A percentile compares a stretch with the other conserved stretches of the same genome.
Evolutionary conservation across 306 rosid genomes (phyloP).

Genomic region (Prunus padus): DNA sequence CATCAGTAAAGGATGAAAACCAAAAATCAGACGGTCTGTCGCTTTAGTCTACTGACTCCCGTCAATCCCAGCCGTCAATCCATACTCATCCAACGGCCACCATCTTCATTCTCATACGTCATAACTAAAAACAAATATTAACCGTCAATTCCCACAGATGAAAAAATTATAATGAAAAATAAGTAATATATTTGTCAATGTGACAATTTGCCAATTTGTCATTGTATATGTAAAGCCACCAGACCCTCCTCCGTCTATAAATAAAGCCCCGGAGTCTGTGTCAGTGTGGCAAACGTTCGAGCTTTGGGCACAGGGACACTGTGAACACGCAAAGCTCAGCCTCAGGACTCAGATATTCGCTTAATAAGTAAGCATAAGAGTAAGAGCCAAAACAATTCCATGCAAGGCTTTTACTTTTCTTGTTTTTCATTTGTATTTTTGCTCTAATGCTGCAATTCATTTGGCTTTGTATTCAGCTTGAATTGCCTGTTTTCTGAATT

Average conservation of each 20-base stretch:
- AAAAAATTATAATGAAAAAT: neutral
- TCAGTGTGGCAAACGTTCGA: conserved; percentile 4
- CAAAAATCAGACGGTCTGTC: conserved; percentile 19
- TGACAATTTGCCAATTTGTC: neutral
- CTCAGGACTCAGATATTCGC: conserved; percentile 1
- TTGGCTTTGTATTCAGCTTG: neutral
- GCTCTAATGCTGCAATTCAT: neutral
- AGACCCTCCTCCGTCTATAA: neutral
- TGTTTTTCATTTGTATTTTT: neutral
- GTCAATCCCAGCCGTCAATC: conserved; percentile 14
- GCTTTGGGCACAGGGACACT: neutral
- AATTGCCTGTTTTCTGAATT: neutral
- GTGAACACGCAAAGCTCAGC: neutral
- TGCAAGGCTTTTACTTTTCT: neutral
- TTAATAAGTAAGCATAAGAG: neutral
- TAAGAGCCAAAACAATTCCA: neutral
- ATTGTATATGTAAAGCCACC: neutral
- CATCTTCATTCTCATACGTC: neutral
- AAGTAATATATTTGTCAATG: neutral
- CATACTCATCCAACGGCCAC: conserved; percentile 21
- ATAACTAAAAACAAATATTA: neutral
- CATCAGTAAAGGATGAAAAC: neutral
- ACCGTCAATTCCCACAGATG: neutral
- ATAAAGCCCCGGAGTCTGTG: neutral
- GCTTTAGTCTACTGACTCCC: conserved; percentile 23